Evolutionary conservation across 352 stramenopile species (phyloP), one percentile per base, ranked within the genome.

Genomic region (Aphanomyces astaci): DNA sequence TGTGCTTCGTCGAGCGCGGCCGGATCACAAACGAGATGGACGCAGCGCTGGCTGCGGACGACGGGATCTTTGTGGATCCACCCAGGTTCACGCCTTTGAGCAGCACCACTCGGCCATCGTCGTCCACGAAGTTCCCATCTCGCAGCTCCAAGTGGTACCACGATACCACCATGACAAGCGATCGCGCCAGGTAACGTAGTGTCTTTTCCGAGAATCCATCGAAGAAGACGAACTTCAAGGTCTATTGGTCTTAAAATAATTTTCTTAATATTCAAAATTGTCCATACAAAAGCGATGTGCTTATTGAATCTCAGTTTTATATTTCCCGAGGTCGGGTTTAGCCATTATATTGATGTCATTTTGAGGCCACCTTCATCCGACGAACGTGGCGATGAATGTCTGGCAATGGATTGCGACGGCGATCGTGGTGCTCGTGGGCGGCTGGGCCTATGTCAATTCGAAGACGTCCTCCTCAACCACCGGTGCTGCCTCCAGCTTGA

Each of bases 71-170:
- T 51, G 87, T 95, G 0, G 87, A 86, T 25, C 90, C 90, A 60
- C 84, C 84, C 24, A 97, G 67, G 73, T 97, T 97, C 4, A 97
- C 86, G 56, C 90, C 89, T 32, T 86, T 85, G 25, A 96, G 71
- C 4, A 96, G 70, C 11, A 81, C 66, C 22, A 90, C 82, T 40
- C 89, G 82, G 25, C 78, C 83, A 24, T 94, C 75, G 7, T 74
- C 70, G 71, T 96, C 90, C n/a, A 89, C 72, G 71, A 96, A 96
- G 73, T 92, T 78, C 30, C 81, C 82, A 46, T 90, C 72, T 49
- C 75, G 78, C 30, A 91, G 48, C 22, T 67, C 60, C 4, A 67
- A 30, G 31, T 67, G 48, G 27, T 24, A 55, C 48, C 10, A 25
- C 27, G 27, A 30, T 30, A n/a, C 7, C 27, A n/a, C n/a, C 48